These are phyloP conservation scores for Harringtonia lauricola DNA, from an alignment of 2,329 filamentous ascomycete genomes.

Conservation along the genomic window DNA sequence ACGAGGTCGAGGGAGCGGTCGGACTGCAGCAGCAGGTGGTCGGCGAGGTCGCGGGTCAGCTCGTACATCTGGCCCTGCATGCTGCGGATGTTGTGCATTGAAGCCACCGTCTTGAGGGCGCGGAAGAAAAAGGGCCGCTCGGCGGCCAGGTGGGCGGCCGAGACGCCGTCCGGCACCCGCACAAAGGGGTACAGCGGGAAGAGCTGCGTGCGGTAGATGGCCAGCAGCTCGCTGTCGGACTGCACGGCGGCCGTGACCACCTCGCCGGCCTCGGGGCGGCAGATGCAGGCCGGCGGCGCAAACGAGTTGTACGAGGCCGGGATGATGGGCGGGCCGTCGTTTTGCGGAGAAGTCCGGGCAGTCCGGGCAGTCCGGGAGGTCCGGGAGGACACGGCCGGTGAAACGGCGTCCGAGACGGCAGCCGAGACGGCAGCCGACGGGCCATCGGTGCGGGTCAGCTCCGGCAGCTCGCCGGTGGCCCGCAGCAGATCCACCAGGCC, in stretches of 20 bases:
- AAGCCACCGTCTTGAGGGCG: constrained; percentile 38
- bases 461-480: constrained; percentile 26
- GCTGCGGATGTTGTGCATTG: constrained; percentile 31
- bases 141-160: constrained; percentile 24
- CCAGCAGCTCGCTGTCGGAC: constrained; percentile 33
- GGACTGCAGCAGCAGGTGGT: constrained; percentile 36
- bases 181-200: constrained; percentile 37
- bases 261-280: constrained; percentile 28
- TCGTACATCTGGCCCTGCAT: constrained; percentile 39
- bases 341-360: too few relatives aligned
- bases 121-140: constrained; percentile 36
- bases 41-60: constrained; percentile 32
- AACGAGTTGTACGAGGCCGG: constrained; percentile 29
- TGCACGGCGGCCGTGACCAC: constrained; percentile 27
- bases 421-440: not conserved
- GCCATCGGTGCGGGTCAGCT: not conserved
- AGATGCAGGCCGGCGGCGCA: constrained; percentile 35
- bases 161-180: constrained; percentile 24
- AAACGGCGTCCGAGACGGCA: not conserved
- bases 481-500: constrained; percentile 36
- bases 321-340: constrained; percentile 2
- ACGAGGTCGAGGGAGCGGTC: constrained; percentile 39
- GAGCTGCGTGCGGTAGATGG: constrained; percentile 31
- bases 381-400: too few relatives aligned
- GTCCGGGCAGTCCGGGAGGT: too few relatives aligned